Base-by-base conservation (phyloP, 352 stramenopile species). In the Aphanomyces euteiches region DNA sequence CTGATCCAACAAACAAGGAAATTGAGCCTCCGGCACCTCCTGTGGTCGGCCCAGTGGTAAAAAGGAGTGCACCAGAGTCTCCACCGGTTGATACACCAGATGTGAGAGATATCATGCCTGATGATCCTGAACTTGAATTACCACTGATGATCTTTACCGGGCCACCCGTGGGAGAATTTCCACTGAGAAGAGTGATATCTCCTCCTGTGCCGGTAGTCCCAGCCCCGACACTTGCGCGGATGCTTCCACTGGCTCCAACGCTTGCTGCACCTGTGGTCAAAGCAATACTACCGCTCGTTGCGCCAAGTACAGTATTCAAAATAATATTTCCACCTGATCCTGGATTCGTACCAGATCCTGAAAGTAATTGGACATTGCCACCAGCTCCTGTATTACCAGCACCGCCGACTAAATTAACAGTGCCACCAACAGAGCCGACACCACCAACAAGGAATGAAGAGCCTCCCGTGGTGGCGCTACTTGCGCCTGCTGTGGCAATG, bases 21-120 rank as follows among this genome's bases (percentile, higher is more conserved):
- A 84, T 80, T 3, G 63, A 57, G 5, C 76, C 78, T 60, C 61
- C 73, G 56, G 63, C 67, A 3, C 78, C 78, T 15, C 61, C 59
- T 37, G 8, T 66, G 45, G 70, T 56, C 7, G 40, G 57, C 1
- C 69, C 75, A 47, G 78, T 76, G 6, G 28, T 56, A 7, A 84
- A 38, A 10, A 53, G 53, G 43, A 84, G 76, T 0, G 56, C 54
- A 4, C 78, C 78, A 5, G 78, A 79, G 34, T 74, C 60, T 6
- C 72, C 74, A 13, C 72, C 61, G n/a, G 47, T 70, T 10, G 78
- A 74, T 36, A 40, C 17, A 1, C 76, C 74, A 3, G 77, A 79
- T 8, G 45, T 38, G 8, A 67, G 7, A 37, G 21, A 28, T 8
- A 67, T 36, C 17, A 45, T 28, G 17, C 59, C 59, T n/a, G 59